These are phyloP conservation scores for Candida montana DNA, from an alignment of 805 yeast genomes.

Conservation along the genomic window DNA sequence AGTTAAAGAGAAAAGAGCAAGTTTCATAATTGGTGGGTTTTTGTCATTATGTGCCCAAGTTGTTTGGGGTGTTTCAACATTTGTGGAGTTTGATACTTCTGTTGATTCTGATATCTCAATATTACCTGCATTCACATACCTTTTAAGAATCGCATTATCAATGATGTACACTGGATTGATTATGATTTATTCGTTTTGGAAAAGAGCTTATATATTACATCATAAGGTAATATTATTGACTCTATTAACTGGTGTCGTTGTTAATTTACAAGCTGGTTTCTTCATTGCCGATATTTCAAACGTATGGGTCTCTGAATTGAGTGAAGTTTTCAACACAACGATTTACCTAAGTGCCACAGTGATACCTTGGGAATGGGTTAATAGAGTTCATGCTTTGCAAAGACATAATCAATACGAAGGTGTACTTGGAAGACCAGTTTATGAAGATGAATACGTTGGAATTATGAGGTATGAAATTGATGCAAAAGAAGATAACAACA, in stretches of 20 bases:
- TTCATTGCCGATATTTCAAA: slow-evolving; percentile 74
- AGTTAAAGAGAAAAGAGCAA: slow-evolving; percentile 59
- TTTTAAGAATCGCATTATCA: slow-evolving; percentile 66
- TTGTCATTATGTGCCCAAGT: slow-evolving; percentile 53
- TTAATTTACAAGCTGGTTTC: slow-evolving; percentile 59
- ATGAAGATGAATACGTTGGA: slow-evolving; percentile 52
- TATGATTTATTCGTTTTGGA: slow-evolving; percentile 47
- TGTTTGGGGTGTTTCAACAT: slow-evolving; percentile 65
- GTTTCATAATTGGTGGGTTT: slow-evolving; percentile 52
- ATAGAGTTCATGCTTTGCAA: slow-evolving; percentile 53
- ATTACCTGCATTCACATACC: slow-evolving; percentile 67
- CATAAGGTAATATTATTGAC: slow-evolving; percentile 50
- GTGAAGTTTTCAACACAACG: slow-evolving; percentile 69
- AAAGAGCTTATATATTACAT: slow-evolving; percentile 46
- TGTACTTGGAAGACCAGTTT: slow-evolving; percentile 67
- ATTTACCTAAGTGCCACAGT: slow-evolving; percentile 69
- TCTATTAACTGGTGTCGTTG: slow-evolving; percentile 46
- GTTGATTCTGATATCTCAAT: slow-evolving; percentile 41
- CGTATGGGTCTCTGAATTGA: slow-evolving; percentile 67
- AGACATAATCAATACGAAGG: slow-evolving; percentile 62
- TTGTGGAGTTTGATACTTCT: slow-evolving; percentile 26
- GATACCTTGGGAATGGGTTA: slow-evolving; percentile 84
- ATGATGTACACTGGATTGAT: slow-evolving; percentile 64
- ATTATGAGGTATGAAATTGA: slow-evolving; percentile 19
- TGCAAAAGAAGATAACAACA: slow-evolving; percentile 7